These are phyloP conservation scores for Lizonia empirigonia DNA, from an alignment of 2,329 filamentous ascomycete genomes.

Conservation along the genomic window DNA sequence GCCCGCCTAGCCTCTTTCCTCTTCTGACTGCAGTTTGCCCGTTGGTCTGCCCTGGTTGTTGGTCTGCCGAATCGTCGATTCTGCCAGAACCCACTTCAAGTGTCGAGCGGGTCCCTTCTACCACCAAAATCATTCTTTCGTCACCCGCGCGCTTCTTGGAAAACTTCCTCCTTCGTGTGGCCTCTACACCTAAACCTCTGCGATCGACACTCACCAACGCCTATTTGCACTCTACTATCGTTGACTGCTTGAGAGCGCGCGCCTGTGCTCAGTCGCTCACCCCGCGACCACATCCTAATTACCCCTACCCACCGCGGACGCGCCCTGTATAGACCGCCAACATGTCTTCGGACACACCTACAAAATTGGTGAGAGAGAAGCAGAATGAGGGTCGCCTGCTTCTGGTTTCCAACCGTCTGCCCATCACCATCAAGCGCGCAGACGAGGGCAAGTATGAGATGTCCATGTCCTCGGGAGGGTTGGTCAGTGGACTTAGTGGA, in stretches of 20 bases:
- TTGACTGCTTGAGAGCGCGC: conserved; percentile 1
- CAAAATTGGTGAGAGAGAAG: conserved; percentile 34
- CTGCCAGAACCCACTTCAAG: conserved; percentile 36
- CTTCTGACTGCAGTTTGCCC: conserved; percentile 17
- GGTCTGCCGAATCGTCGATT: conserved; percentile 29
- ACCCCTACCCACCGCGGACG: conserved; percentile 8
- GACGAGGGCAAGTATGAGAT: conserved; percentile 92
- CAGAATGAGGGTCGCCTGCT: conserved; percentile 63
- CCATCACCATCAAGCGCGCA: conserved; percentile 93
- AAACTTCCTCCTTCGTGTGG: conserved; percentile 4
- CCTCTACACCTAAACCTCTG: background rate
- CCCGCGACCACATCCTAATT: conserved; percentile 9
- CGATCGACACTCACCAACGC: conserved; percentile 3
- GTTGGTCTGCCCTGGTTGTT: conserved; percentile 16
- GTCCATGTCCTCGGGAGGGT: conserved; percentile 94
- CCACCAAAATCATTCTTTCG: conserved; percentile 41
- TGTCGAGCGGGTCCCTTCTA: conserved; percentile 26
- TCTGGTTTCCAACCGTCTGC: conserved; percentile 90
- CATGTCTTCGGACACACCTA: conserved; percentile 40
- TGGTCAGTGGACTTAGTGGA: conserved; percentile 92
- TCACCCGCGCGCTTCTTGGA: conserved; percentile 26
- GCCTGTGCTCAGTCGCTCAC: background rate
- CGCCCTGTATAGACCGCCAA: conserved; percentile 9
- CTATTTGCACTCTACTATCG: background rate
- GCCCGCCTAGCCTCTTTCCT: conserved; percentile 17